Percentiles rank a stretch among this genome's conserved stretches.
These are phyloP conservation scores for Colletotrichum melonis DNA, from an alignment of 2,329 filamentous ascomycete genomes.

Conservation along the genomic window DNA sequence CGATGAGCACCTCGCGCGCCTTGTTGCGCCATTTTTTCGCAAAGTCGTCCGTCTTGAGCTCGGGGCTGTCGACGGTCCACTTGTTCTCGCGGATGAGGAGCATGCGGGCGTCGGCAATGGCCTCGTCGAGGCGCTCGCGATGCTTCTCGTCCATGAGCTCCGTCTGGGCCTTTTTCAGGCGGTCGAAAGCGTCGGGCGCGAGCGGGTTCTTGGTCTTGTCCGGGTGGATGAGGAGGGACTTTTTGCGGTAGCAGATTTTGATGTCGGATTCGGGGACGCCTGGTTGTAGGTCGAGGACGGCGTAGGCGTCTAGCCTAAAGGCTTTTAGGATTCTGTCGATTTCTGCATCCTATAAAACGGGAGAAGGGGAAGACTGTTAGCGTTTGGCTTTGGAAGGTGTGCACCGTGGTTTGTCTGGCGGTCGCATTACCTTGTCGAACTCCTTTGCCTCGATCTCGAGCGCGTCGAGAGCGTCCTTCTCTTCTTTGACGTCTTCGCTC, in stretches of 20 bases:
- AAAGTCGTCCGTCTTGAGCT: conserved; percentile 87
- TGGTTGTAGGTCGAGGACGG: conserved; percentile 93
- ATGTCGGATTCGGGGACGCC: conserved; percentile 97
- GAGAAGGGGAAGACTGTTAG: not conserved
- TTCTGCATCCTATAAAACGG: conserved; percentile 78
- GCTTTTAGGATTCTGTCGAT: conserved; percentile 94
- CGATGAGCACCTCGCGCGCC: conserved; percentile 87
- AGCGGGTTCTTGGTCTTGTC: conserved; percentile 94
- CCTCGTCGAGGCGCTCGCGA: conserved; percentile 87
- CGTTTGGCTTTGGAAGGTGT: not conserved
- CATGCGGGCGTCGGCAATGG: conserved; percentile 95
- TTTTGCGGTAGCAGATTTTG: conserved; percentile 92
- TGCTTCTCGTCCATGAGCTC: conserved; percentile 95
- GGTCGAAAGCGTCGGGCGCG: conserved; percentile 95
- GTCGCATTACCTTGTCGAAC: conserved; percentile 79
- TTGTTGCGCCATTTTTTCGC: conserved; percentile 90
- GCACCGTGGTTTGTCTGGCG: not conserved
- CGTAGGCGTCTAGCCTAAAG: conserved; percentile 85
- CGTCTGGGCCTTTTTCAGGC: conserved; percentile 93
- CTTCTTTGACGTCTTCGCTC: conserved; percentile 58
- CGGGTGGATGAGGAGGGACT: conserved; percentile 98
- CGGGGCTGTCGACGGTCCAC: conserved; percentile 88
- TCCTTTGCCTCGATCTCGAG: conserved; percentile 89
- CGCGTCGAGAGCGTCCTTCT: conserved; percentile 81
- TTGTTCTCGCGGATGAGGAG: conserved; percentile 94